Percentiles rank a stretch among this genome's conserved stretches.
Evolutionary conservation across 306 rosid species (phyloP).

Genomic region (Malus fusca): DNA sequence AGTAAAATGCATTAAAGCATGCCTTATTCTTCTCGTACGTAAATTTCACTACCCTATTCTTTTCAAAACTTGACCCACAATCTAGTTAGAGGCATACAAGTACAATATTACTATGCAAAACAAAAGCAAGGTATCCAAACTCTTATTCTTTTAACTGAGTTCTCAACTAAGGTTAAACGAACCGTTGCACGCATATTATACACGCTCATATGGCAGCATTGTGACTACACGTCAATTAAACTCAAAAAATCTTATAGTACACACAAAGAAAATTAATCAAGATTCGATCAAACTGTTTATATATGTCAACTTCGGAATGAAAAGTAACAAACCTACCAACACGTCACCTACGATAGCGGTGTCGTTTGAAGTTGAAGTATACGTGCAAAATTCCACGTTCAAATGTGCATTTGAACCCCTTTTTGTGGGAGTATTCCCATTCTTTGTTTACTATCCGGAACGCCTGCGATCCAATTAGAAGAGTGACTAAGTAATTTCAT

Average conservation of each 20-base stretch:
- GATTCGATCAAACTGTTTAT: background rate
- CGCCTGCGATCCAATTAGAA: slow-evolving; percentile 36
- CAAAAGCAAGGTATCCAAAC: background rate
- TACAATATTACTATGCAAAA: background rate
- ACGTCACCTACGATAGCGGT: slow-evolving; percentile 71
- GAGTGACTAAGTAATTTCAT: background rate
- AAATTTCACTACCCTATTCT: no score
- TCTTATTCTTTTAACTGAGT: background rate
- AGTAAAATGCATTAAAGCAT: no score
- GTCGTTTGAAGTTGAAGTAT: slow-evolving; percentile 82
- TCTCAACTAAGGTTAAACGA: background rate
- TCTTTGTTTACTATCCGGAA: slow-evolving; percentile 91
- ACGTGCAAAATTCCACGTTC: slow-evolving; percentile 88
- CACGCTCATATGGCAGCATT: background rate
- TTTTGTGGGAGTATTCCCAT: slow-evolving; percentile 89
- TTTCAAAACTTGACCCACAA: no score
- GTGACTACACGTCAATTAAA: background rate
- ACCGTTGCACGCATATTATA: background rate
- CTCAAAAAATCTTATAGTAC: background rate
- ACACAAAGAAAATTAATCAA: background rate
- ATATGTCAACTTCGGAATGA: background rate
- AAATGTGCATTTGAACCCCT: slow-evolving; percentile 86
- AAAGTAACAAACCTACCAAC: background rate
- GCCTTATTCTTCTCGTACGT: no score
- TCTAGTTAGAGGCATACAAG: no score